Evolutionary conservation across 208 protist species (phyloP).

Genomic region (Perkinsela sp.): DNA sequence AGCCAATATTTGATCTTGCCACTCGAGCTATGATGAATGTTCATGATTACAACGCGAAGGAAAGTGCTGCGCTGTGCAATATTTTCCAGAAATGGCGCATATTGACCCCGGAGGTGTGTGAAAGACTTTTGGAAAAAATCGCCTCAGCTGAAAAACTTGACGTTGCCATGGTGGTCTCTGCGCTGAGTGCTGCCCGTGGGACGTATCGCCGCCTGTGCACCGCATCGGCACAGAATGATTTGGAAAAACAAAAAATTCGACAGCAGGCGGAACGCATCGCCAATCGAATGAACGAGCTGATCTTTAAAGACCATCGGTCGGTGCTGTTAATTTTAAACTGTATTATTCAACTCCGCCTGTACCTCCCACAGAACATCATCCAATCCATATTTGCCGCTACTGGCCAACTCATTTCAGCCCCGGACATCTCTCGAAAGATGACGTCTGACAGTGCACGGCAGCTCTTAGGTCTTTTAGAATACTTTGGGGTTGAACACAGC

Average conservation of each 20-base stretch:
- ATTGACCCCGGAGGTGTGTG: conserved; percentile 44
- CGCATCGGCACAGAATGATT: conserved; percentile 30
- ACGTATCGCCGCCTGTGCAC: conserved; percentile 32
- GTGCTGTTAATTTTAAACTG: conserved; percentile 34
- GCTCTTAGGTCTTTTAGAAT: conserved; percentile 32
- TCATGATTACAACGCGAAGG: conserved; percentile 36
- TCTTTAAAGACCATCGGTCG: conserved; percentile 19
- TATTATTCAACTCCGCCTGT: conserved; percentile 45
- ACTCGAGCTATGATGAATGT: conserved; percentile 52
- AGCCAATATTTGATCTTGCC: conserved; percentile 26
- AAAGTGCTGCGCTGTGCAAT: conserved; percentile 39
- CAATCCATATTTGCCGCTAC: conserved; percentile 28
- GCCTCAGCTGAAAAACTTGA: conserved; percentile 33
- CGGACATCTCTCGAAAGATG: conserved; percentile 19
- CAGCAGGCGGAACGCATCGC: conserved; percentile 48
- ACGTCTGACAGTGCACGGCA: conserved; percentile 50
- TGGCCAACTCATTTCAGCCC: conserved; percentile 24
- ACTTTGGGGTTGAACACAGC: conserved; percentile 37
- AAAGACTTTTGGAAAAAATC: conserved; percentile 42
- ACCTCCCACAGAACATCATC: conserved; percentile 47
- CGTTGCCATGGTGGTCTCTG: conserved; percentile 35
- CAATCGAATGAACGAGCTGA: conserved; percentile 30
- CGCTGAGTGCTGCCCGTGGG: conserved; percentile 20
- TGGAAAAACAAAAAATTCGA: conserved; percentile 48
- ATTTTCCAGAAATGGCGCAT: conserved; percentile 38